Evolutionary conservation across 169 alveolate species (phyloP), one percentile per base, ranked within the genome.

Genomic region (Theileria equi): DNA sequence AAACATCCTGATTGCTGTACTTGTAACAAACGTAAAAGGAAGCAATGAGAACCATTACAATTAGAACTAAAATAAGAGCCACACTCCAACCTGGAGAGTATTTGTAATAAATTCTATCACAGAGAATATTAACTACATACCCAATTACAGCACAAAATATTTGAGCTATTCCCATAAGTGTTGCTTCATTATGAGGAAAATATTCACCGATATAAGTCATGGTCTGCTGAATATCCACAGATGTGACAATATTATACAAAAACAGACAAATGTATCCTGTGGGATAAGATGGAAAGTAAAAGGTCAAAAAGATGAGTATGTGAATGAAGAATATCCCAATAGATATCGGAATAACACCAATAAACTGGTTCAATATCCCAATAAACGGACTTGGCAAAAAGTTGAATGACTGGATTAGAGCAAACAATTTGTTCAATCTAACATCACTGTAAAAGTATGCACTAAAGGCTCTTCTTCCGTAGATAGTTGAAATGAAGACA

Each of bases 191-290:
- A 43, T 73, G 62, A 26, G 74, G 74, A 55, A 58, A 62, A 28
- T 10, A 17, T 40, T 50, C 50, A 34, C 57, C 72, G 16, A 73
- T 73, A 60, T 57, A 73, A 35, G 65, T 61, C 50, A 73, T 52
- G 57, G 58, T 19, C 70, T 73, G 83, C 40, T 73, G 83, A n/a
- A 67, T 67, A 21, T 73, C 83, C 11, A 63, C 83, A n/a, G 77
- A 57, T 19, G 52, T 69, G 0, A 77, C 83, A 3, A 73, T 59
- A 13, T 54, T 49, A 57, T 62, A 73, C 28, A 59, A 50, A 29
- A 73, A 13, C 8, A 68, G 61, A 1, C 78, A 73, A 3, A 68
- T 64, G 49, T 58, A 50, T 13, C 74, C 83, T 31, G 66, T 49
- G 0, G 76, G 35, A 49, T 40, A 45, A 28, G 61, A 62, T 13